Base-by-base conservation (phyloP, 2,329 filamentous ascomycete genomes). In the Capronia epimyces region DNA sequence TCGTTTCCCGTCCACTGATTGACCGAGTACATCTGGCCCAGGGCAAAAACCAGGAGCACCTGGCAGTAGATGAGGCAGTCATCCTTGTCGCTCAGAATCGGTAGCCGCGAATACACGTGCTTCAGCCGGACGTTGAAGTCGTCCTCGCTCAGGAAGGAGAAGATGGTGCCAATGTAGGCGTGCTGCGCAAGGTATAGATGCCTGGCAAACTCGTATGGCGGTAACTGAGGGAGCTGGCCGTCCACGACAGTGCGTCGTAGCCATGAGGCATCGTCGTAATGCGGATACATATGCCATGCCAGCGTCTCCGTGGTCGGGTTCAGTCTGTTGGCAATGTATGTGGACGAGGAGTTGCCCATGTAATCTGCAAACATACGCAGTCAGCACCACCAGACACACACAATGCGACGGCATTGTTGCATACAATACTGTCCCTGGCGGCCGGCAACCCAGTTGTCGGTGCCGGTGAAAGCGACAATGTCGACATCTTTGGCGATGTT, bases 141-240 rank as follows among this genome's bases (percentile, higher is more conserved):
- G 2, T 66, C 60, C 0, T 75, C 73, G 20, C 74, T 70, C 0
- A 75, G 70, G 39, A 79, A 75, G 9, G 74, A 73, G 52, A 80
- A 80, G 9, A 80, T 80, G 10, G 76, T 79, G 10, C 77, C 77
- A 15, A 80, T 79, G 48, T 78, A 80, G 25, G 70, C 69, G 60
- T 79, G 77, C 50, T 80, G 78, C 0, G 75, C 73, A 24, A 69
- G 67, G 52, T 75, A 78, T 1, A 77, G 65, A 12, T 74, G 66
- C 44, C 73, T 74, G 0, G 76, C 75, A 55, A 77, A 72, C 27
- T 77, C 73, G 8, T 72, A 67, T 0, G 76, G 75, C 0, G 77
- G 77, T 1, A 79, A 63, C 10, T 70, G 64, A 15, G 73, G 63
- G 12, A 68, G 49, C 10, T 59, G n/a, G n/a, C n/a, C 32, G 32